Evolutionary conservation across 2,329 filamentous ascomycete genomes (phyloP).

Genomic region (Scedosporium aurantiacum): DNA sequence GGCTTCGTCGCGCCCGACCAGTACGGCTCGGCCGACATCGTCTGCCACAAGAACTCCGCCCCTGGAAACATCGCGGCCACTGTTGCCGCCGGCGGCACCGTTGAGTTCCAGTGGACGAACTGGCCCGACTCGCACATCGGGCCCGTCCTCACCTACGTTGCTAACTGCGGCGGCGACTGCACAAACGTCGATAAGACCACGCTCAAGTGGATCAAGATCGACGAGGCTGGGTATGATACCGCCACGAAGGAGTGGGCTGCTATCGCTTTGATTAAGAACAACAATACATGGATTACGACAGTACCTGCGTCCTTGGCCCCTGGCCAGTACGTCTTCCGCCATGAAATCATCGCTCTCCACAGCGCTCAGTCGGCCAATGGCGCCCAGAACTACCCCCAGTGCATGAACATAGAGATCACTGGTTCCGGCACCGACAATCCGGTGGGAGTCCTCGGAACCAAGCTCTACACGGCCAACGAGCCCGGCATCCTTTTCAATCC

Average conservation of each 20-base stretch:
- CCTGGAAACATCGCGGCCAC: conserved; percentile 25
- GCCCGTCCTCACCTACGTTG: conserved; percentile 54
- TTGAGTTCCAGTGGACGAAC: conserved; percentile 28
- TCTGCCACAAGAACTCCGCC: conserved; percentile 31
- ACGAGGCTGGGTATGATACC: conserved; percentile 39
- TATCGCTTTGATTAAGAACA: conserved; percentile 29
- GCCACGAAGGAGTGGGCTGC: conserved; percentile 24
- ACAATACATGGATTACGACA: conserved; percentile 20
- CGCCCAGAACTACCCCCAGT: conserved; percentile 41
- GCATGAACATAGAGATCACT: conserved; percentile 34
- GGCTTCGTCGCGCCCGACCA: conserved; percentile 35
- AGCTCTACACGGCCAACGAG: conserved; percentile 18
- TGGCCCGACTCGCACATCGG: conserved; percentile 34
- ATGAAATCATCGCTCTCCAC: conserved; percentile 43
- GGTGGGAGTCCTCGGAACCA: conserved; percentile 18
- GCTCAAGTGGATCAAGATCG: conserved; percentile 55
- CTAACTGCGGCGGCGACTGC: conserved; percentile 47
- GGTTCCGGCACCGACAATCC: conserved; percentile 25
- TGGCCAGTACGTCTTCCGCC: conserved; percentile 36
- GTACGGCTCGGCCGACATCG: conserved; percentile 30
- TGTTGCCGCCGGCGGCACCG: conserved; percentile 27
- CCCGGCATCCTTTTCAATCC: conserved; percentile 23
- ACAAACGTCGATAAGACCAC: conserved; percentile 37
- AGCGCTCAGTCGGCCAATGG: conserved; percentile 28
- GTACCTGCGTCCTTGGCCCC: conserved; percentile 21